Conservation (phyloP, 2,329 filamentous ascomycete species). For the Fusarium marasasianum region DNA sequence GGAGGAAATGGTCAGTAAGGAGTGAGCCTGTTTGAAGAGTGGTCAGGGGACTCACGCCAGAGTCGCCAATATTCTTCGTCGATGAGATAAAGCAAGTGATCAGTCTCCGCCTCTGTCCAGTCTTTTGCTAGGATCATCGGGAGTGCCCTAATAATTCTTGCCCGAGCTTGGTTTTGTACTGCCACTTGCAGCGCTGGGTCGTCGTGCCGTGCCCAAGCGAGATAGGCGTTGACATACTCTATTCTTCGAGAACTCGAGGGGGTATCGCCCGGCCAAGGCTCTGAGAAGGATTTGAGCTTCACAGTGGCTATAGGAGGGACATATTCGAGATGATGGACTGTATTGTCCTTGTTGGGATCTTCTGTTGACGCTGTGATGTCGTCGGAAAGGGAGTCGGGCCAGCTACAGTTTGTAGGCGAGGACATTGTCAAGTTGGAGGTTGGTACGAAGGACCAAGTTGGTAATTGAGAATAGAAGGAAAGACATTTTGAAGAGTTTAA, state of each 20-base stretch:
- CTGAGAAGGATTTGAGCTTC: neutral
- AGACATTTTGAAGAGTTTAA: neutral
- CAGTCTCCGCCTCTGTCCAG: neutral
- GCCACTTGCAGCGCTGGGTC: neutral
- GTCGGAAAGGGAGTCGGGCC: neutral
- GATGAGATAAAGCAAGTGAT: neutral
- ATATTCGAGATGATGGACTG: neutral
- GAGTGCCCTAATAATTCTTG: neutral
- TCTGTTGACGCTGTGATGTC: neutral
- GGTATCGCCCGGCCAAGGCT: neutral
- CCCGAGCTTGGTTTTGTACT: neutral
- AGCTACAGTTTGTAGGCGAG: neutral
- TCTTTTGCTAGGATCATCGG: neutral
- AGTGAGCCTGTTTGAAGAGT: fast-evolving
- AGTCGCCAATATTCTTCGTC: neutral
- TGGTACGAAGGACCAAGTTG: too few species aligned
- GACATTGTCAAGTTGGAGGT: neutral
- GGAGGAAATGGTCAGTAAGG: fast-evolving
- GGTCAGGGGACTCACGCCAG: neutral
- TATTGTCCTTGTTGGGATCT: neutral
- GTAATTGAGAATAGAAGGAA: neutral
- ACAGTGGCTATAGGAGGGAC: too few species aligned
- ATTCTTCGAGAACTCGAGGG: neutral
- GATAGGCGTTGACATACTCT: neutral
- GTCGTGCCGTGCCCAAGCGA: neutral